Conservation (phyloP, 768 basidiomycete genomes). For the Pilatotrama ljubarskyi region DNA sequence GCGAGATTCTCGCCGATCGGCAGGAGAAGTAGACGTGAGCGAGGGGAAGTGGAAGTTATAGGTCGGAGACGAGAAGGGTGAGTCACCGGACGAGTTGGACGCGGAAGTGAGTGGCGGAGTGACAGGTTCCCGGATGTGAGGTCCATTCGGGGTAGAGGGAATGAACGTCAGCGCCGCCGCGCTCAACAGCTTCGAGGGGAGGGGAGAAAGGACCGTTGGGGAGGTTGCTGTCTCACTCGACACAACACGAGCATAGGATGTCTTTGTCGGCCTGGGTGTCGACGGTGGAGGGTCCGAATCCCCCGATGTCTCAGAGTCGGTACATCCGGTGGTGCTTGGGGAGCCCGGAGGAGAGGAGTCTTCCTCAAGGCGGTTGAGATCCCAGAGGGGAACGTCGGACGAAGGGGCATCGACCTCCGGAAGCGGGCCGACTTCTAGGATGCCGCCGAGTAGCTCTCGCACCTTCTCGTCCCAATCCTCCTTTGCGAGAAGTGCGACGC, state of each 20-base stretch:
- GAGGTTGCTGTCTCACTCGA: constrained; percentile 30
- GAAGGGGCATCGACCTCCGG: constrained; percentile 19
- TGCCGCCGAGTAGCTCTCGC: constrained; percentile 40
- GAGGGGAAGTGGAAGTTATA: constrained; percentile 52
- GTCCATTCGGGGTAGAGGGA: constrained; percentile 17
- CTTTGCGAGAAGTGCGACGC: constrained; percentile 26
- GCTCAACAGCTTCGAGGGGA: constrained; percentile 31
- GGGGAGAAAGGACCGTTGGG: constrained; percentile 22
- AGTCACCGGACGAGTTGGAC: constrained; percentile 18
- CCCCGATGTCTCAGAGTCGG: constrained; percentile 47
- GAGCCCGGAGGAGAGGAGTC: constrained; percentile 13
- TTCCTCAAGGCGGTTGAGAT: constrained; percentile 21
- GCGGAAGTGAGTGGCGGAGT: constrained; percentile 19
- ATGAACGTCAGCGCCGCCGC: constrained; percentile 30
- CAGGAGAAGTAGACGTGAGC: constrained; percentile 36
- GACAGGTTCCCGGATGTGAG: constrained; percentile 9
- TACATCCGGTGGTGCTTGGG: constrained; percentile 29
- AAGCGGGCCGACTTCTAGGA: constrained; percentile 16
- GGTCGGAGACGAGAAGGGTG: constrained; percentile 27
- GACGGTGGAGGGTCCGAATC: constrained; percentile 44
- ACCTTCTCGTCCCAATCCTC: constrained; percentile 45
- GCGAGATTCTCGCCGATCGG: constrained; percentile 28
- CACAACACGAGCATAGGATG: constrained; percentile 37
- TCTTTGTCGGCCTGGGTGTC: constrained; percentile 46
- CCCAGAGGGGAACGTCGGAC: constrained; percentile 24